Base-by-base conservation (phyloP, 352 stramenopile species). In the Peronosclerospora sorghi region DNA sequence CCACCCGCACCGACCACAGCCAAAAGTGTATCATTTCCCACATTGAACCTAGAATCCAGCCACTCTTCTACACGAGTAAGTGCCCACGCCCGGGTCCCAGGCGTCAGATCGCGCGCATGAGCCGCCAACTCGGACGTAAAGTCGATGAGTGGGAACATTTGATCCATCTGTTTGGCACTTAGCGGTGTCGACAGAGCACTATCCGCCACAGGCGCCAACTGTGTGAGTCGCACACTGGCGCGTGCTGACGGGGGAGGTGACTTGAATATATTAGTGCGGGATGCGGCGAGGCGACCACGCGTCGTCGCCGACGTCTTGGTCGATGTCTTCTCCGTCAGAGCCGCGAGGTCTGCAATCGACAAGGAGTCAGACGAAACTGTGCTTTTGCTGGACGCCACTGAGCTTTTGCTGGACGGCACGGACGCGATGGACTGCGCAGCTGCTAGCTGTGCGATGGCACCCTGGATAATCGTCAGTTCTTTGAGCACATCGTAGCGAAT, bases 401-500 rank as follows among this genome's bases (percentile, higher is more conserved):
- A 55, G 39, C 50, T 58, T n/a, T 55, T 41, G 17, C 57, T 50
- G 8, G 59, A 61, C 2, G 34, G 48, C 10, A 51, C 41, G 0
- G 48, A 52, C 10, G 49, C 6, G 12, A 40, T 32, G 12, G 23
- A 40, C 21, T 59, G 43, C 14, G 39, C 14, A 3, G 60, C 55
- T 17, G 70, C 37, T 9, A 92, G 60, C 47, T 84, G 65, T 21
- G 70, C 45, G 52, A 91, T 76, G n/a, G 72, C 68, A 20, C 79
- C 74, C 29, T 86, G 82, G 35, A 92, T 73, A 62, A 89, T 59
- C 32, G 73, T 65, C 15, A 92, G 53, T 47, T 92, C 79, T 52
- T 92, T 92, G 32, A 92, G 62, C 39, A 92, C 56, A 43, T 92
- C 79, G 65, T 92, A 92, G 13, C 74, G 72, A 23, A 71, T 85